Percentiles rank a stretch among this genome's conserved stretches.
These are phyloP conservation scores for Sporobolomyces phaffii DNA, from an alignment of 768 basidiomycete genomes.

Conservation along the genomic window DNA sequence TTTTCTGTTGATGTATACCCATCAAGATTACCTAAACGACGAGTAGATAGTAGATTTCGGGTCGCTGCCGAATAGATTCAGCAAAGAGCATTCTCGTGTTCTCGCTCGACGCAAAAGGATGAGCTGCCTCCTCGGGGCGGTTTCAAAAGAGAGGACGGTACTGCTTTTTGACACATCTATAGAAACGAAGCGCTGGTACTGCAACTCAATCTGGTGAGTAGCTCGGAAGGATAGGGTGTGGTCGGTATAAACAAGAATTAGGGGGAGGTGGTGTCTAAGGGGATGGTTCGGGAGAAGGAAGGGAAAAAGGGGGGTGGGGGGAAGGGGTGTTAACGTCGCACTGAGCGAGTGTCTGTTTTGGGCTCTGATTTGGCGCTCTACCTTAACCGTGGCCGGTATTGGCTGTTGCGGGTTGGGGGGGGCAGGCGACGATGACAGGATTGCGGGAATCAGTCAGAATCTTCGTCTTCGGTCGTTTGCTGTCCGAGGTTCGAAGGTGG, in stretches of 20 bases:
- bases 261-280: not conserved
- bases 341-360: not conserved
- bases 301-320: not conserved
- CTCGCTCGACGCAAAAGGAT: no score
- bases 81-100: no score
- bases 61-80: no score
- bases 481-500: not conserved
- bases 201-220: no score
- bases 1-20: not conserved
- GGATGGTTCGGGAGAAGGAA: no score
- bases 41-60: not conserved
- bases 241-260: constrained; percentile 2
- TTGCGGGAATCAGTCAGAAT: not conserved
- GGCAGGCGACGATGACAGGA: no score
- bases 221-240: no score
- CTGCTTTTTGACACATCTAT: no score
- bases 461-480: not conserved
- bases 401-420: constrained; percentile 7
- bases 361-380: not conserved
- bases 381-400: constrained; percentile 28
- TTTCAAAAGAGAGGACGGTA: no score
- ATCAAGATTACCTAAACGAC: not conserved
- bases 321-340: not conserved
- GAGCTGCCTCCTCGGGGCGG: no score
- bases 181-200: no score